Evolutionary conservation across 2,329 filamentous ascomycete species (phyloP), one percentile per base, ranked within the genome.

Genomic region (Didymella segeticola): DNA sequence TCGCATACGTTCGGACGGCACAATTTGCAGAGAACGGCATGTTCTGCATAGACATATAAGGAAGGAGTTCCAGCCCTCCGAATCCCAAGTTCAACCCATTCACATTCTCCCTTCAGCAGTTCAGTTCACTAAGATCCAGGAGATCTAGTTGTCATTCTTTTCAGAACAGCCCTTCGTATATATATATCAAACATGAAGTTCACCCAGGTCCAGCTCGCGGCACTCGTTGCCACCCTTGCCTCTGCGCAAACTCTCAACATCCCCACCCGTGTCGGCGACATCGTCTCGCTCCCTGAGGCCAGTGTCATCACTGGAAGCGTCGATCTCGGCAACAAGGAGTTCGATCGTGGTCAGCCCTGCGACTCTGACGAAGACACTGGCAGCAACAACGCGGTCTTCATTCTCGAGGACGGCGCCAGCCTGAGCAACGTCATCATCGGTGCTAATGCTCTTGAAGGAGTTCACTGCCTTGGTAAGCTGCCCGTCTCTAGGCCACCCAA

Each of bases 351-450:
- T 8, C 59, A 54, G 1, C 41, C 51, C 5, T 67, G 64, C 45
- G 58, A 67, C 47, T 61, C 64, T 11, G 64, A 67, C 30, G 47
- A 50, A 9, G 64, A 67, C 31, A 67, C 63, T 39, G 63, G 63
- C 17, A 64, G 61, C 27, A 38, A 48, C 25, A 66, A 79, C 36
- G 78, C 81, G 34, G 80, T 83, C 58, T 83, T 83, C 73, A 72
- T 82, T 52, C 75, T 83, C 27, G 69, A 79, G 58, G 67, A 76
- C 26, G 81, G 81, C 14, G 81, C 79, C 8, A 78, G 76, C 22
- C 70, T 83, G 23, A 78, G 76, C 58, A 83, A 83, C 62, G 80
- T 80, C 65, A 82, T 83, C 64, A 83, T 83, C 46, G 80, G 81
- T 4, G 70, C 74, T n/a, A 76, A 79, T 53, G 74, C 82, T 56